Conservation (phyloP, 2,329 filamentous ascomycete species). For the Rugonectria rugulosa region DNA sequence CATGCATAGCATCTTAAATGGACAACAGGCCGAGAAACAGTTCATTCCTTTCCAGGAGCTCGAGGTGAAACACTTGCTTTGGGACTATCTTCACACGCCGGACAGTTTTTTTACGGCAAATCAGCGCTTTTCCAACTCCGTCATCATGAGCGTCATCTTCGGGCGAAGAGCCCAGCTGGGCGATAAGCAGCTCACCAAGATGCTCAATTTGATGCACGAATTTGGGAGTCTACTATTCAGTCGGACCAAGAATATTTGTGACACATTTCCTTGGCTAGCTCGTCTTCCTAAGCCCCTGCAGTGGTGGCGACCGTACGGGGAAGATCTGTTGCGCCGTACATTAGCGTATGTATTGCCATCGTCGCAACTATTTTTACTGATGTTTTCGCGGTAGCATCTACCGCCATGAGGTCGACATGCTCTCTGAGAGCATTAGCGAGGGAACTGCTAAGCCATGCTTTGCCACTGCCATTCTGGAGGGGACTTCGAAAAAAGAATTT, state of each 20-base stretch:
- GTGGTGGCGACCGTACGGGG: constrained; percentile 8
- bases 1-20: constrained; percentile 11
- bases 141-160: constrained; percentile 21
- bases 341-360: constrained; percentile 3
- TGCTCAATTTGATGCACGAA: constrained; percentile 1
- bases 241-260: not conserved
- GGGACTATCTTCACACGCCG: constrained; percentile 6
- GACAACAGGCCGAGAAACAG: not conserved
- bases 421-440: not conserved
- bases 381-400: too few species aligned
- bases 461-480: constrained; percentile 3
- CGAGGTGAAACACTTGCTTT: constrained; percentile 14
- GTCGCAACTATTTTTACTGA: too few species aligned
- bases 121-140: constrained; percentile 9
- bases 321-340: not conserved
- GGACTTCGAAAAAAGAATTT: not conserved
- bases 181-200: constrained; percentile 6
- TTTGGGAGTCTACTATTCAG: too few species aligned
- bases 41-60: constrained; percentile 21
- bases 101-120: constrained; percentile 13
- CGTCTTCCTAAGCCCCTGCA: constrained; percentile 4
- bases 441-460: constrained; percentile 1
- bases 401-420: not conserved
- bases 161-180: constrained; percentile 7
- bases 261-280: not conserved